Conservation (phyloP, 345 rosid species). For the Boechera stricta region DNA sequence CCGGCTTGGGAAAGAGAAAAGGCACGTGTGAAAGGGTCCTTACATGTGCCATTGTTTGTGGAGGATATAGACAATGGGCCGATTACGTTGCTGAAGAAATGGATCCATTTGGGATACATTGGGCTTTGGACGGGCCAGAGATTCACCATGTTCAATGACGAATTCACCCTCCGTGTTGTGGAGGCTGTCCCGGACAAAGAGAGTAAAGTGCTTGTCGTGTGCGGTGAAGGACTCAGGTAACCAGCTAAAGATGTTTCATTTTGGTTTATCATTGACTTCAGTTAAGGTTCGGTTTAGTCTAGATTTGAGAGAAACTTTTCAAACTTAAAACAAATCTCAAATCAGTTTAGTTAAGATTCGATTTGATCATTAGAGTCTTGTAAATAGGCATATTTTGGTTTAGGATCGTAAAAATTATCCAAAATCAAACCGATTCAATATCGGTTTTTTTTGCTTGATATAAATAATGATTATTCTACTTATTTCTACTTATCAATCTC, state of each 20-base stretch:
- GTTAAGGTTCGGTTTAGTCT: background rate
- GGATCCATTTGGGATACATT: conserved; percentile 92
- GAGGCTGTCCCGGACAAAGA: conserved; percentile 63
- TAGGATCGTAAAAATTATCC: background rate
- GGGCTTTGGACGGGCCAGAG: conserved; percentile 95
- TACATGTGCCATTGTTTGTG: conserved; percentile 81
- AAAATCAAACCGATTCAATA: background rate
- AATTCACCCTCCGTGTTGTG: conserved; percentile 61
- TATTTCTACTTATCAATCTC: background rate
- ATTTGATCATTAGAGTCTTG: conserved; percentile 4
- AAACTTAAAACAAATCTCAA: background rate
- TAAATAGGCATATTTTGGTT: background rate
- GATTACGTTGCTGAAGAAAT: conserved; percentile 80
- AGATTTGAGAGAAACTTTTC: background rate
- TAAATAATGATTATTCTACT: background rate
- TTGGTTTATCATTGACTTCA: conserved; percentile 1
- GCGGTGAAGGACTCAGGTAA: conserved; percentile 96
- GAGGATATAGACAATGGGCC: conserved; percentile 70
- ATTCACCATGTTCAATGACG: conserved; percentile 69
- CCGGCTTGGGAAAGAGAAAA: conserved; percentile 85
- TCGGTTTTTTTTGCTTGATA: conserved; percentile 6
- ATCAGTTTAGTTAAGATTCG: background rate
- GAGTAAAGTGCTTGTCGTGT: conserved; percentile 75
- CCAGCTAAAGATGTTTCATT: background rate
- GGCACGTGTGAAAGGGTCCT: conserved; percentile 73